Evolutionary conservation across 2,329 filamentous ascomycete species (phyloP).

Genomic region (Arthrinium phaeospermum): DNA sequence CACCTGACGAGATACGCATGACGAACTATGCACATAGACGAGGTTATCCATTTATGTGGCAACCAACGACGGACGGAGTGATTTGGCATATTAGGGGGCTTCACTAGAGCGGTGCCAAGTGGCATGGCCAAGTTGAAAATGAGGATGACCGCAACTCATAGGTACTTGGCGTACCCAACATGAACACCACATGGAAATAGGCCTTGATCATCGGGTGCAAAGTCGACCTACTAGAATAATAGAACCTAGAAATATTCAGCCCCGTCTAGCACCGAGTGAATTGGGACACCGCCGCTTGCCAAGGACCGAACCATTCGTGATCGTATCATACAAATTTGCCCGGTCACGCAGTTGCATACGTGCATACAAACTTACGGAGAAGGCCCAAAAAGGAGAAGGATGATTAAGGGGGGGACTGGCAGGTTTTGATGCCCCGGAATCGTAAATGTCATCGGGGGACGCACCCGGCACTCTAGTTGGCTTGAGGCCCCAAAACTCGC

Average conservation of each 20-base stretch:
- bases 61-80: neutral
- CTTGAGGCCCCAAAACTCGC: neutral
- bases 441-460: neutral
- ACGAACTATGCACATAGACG: constrained; percentile 12
- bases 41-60: neutral
- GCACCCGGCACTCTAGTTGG: neutral
- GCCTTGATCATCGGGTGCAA: neutral
- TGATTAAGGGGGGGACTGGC: neutral
- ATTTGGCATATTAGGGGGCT: neutral
- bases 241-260: constrained; percentile 10
- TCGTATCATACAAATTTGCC: neutral
- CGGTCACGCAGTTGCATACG: neutral
- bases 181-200: constrained; percentile 7
- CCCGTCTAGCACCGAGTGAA: constrained; percentile 2
- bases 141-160: neutral
- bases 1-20: constrained; percentile 14
- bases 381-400: neutral
- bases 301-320: neutral
- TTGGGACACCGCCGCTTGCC: constrained; percentile 1
- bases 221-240: constrained; percentile 3
- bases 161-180: neutral
- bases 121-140: neutral
- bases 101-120: constrained; percentile 4
- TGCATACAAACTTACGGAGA: neutral
- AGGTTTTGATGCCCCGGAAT: neutral